Conservation (phyloP, 139 green algal genomes). For the Coelastrella sp. region DNA sequence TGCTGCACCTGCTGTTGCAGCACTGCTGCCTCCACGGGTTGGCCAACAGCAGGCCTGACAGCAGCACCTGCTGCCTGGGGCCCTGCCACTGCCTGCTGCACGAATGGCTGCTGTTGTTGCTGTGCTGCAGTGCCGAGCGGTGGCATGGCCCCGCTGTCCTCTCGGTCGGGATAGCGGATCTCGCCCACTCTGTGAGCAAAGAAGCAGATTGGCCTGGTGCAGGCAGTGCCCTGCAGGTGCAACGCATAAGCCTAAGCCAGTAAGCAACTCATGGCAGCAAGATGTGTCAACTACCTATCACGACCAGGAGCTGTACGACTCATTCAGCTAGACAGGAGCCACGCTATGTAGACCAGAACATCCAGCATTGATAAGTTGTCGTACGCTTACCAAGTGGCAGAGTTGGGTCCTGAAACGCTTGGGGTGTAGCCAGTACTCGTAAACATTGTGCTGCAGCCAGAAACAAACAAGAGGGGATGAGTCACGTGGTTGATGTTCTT, state of each 20-base stretch:
- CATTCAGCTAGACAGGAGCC: too few species aligned
- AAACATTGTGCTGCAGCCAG: conserved; percentile 73
- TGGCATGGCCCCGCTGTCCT: not conserved
- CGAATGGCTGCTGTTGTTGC: conserved; percentile 10
- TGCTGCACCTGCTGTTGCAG: not conserved
- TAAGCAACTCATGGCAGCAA: not conserved
- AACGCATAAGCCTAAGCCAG: not conserved
- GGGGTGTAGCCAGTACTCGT: conserved; percentile 87
- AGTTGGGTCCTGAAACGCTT: conserved; percentile 63
- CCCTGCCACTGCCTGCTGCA: not conserved
- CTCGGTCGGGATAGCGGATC: not conserved
- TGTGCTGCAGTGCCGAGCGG: not conserved
- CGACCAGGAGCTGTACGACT: too few species aligned
- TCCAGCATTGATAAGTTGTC: not conserved
- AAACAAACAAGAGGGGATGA: not conserved
- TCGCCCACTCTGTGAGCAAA: conserved; percentile 32
- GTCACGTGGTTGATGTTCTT: not conserved
- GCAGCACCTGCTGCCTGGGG: not conserved
- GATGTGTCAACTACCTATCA: too few species aligned
- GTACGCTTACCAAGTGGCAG: conserved; percentile 46
- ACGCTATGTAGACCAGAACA: not conserved
- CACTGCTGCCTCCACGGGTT: not conserved
- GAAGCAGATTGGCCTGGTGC: conserved; percentile 35
- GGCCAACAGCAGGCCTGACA: not conserved
- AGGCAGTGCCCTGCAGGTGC: conserved; percentile 10